Evolutionary conservation across 2,329 filamentous ascomycete species (phyloP), one percentile per base, ranked within the genome.

Genomic region (Malbranchea zuffiana): DNA sequence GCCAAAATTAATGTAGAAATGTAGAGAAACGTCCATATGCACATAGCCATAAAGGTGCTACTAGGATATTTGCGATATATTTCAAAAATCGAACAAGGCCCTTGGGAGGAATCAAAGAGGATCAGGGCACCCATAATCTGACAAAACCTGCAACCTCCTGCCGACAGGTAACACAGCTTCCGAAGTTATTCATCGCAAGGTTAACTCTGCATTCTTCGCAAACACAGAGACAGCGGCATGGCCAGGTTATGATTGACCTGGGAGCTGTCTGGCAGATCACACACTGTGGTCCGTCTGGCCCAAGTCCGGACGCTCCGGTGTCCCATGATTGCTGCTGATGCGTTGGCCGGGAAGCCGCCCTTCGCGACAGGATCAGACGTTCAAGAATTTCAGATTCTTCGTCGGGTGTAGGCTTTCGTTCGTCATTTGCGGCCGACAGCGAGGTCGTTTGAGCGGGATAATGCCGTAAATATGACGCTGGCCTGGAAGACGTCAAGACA

Each of bases 191-290:
- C 77, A 93, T 87, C 3, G 90, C 90, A 44, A 96, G 69, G 28
- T 84, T 88, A 23, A 96, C 82, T 20, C 90, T 72, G 55, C 90
- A 96, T 48, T 96, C 90, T 57, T 98, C 90, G 55, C 90, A 96
- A 8, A 96, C 70, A 48, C 84, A 88, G 40, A 98, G 69, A 55
- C 90, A 98, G 2, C 90, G 82, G 56, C 90, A 98, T 0, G 90
- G 90, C 90, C 90, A 96, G 2, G 94, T 80, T 37, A 98, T 82
- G 43, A 96, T 82, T 5, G 83, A 92, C 12, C 90, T 72, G 3
- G 86, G 78, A n/a, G 74, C 72, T 37, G 77, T 77, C 57, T 96
- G 88, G 55, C 90, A 98, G 3, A 98, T 84, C 1, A 96, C 90
- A 52, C 90, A 98, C 47, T 83, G 82, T 2, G 86, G 85, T 0